Base-by-base conservation (phyloP, 768 basidiomycete species). In the Gyrodon lividus region DNA sequence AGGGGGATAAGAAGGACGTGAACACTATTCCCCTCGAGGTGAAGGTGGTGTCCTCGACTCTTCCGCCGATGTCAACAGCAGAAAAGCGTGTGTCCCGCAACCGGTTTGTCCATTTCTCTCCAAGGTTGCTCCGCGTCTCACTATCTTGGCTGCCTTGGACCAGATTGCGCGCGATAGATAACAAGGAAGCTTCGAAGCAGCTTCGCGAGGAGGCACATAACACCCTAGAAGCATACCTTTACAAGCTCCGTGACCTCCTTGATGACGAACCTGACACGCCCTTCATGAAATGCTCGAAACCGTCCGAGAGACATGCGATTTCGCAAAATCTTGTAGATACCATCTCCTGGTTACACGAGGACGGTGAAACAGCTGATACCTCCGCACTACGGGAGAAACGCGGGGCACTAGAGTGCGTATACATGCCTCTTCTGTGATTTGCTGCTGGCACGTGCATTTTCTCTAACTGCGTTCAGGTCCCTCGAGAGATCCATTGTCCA, bases 141-240 rank as follows among this genome's bases (percentile, higher is more conserved):
- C 50, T 60, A 38, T 54, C 5, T 19, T 53, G 46, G 43, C 24
- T 12, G 57, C 23, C 10, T 43, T 35, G 22, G 19, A 20, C 31
- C 55, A 97, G 95, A 65, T 75, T 99, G 10, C 81, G 86, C 12
- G 82, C 84, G 9, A 76, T 96, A 52, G 90, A 96, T 58, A 67
- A 74, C 6, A 84, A 87, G 48, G 95, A 98, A 72, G 72, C 77
- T 2, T 79, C 84, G 16, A 92, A 91, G 67, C 77, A 75, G 28
- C 82, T 83, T 47, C 84, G 84, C 28, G 95, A 95, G 61, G 97
- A 98, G 67, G 92, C 92, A 2, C 79, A 87, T 26, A 99, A 99
- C 70, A 77, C 80, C 22, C 82, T 99, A 46, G 97, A 99, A 69
- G 83, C 87, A 28, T 97, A 97, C 65, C 70, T 98, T n/a, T 99